Percentiles rank a stretch among this genome's conserved stretches.
Conservation (phyloP, 2,329 filamentous ascomycete genomes). For the Trichoderma koningiopsis region DNA sequence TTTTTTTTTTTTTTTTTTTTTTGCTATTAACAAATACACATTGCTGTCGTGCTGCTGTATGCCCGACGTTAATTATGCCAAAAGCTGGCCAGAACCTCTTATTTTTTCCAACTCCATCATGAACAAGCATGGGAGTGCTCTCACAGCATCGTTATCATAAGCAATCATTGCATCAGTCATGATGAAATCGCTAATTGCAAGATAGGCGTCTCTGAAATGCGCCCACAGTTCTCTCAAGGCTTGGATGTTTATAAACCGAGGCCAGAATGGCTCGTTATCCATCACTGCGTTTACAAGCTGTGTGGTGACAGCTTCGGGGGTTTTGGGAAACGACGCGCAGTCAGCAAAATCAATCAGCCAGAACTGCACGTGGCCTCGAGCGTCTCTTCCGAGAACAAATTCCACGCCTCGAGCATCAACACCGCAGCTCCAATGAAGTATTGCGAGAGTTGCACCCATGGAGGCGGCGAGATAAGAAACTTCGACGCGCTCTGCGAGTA, state of each 20-base stretch:
- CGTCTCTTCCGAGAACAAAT: conserved; percentile 30
- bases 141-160: conserved; percentile 5
- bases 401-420: conserved; percentile 32
- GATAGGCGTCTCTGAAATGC: conserved; percentile 26
- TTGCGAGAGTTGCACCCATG: conserved; percentile 32
- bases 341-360: conserved; percentile 34
- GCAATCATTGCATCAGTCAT: conserved; percentile 12
- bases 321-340: conserved; percentile 27
- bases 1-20: background rate
- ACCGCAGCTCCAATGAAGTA: conserved; percentile 33
- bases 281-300: conserved; percentile 28
- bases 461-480: conserved; percentile 13
- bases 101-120: conserved; percentile 28
- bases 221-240: conserved; percentile 24
- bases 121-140: conserved; percentile 18
- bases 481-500: conserved; percentile 17
- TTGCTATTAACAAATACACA: background rate
- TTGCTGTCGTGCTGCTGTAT: background rate
- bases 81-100: conserved; percentile 17
- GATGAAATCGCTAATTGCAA: conserved; percentile 25
- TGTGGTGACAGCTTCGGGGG: conserved; percentile 16
- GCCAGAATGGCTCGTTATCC: conserved; percentile 27
- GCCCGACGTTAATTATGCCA: background rate
- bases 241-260: conserved; percentile 25
- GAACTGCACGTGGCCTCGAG: conserved; percentile 18